Percentiles rank a stretch among this genome's conserved stretches.
Conservation (phyloP, 2,329 filamentous ascomycete species). For the Cytospora piceicola region DNA sequence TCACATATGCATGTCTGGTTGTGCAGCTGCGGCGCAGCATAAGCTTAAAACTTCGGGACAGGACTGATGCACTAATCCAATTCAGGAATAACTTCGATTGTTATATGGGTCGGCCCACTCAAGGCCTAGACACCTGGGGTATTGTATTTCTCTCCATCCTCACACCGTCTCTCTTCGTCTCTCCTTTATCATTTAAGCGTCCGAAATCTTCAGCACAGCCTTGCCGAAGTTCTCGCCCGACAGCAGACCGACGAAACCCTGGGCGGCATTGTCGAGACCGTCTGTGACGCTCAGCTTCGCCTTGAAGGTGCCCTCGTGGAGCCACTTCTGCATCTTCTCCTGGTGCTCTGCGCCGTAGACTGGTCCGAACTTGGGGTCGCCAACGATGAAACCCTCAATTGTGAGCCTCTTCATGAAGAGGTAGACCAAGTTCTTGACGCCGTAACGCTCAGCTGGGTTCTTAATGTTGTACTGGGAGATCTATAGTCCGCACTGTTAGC, state of each 20-base stretch:
- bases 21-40: too few relatives aligned
- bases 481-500: conserved; percentile 42
- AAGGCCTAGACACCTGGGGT: background rate
- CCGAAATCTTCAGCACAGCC: conserved; percentile 68
- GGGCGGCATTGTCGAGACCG: conserved; percentile 76
- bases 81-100: background rate
- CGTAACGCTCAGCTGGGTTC: conserved; percentile 57
- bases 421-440: conserved; percentile 67
- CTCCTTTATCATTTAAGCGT: conserved; percentile 19
- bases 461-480: conserved; percentile 76
- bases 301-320: conserved; percentile 76
- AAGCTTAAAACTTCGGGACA: too few relatives aligned
- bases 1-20: too few relatives aligned
- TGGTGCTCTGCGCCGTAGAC: conserved; percentile 73
- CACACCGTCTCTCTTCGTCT: too few relatives aligned
- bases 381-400: conserved; percentile 78
- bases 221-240: conserved; percentile 85
- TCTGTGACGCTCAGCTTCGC: conserved; percentile 69
- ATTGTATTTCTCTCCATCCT: background rate
- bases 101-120: too few relatives aligned
- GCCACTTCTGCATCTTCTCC: conserved; percentile 75
- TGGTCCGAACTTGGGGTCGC: conserved; percentile 66
- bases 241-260: conserved; percentile 76
- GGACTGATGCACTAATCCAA: background rate
- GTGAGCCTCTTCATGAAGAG: conserved; percentile 71